phyloP scores from a whole-genome alignment of 768 basidiomycete genomes.

The Lyophyllum decastes region DNA sequence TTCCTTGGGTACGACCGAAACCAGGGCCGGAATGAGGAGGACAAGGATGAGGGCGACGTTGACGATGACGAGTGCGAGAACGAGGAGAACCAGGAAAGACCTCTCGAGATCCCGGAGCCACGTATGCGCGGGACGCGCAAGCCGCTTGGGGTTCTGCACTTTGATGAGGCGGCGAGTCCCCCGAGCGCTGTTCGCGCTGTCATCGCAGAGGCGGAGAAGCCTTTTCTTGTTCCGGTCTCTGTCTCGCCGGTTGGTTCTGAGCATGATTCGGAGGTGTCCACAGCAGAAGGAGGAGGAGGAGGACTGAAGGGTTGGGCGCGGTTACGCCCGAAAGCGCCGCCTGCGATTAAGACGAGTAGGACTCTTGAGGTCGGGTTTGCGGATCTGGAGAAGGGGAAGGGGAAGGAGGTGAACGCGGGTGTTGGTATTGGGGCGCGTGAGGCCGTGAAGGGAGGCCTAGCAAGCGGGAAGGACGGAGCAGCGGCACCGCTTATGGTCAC shows the following conservation, averaged over 20 bases:
- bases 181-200: background rate
- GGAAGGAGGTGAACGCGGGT: background rate
- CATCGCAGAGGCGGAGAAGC: background rate
- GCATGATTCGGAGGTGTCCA: background rate
- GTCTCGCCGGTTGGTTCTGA: background rate
- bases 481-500: background rate
- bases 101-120: background rate
- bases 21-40: background rate
- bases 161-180: background rate
- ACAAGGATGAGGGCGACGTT: background rate
- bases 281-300: background rate
- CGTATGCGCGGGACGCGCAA: background rate
- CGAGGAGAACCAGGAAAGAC: background rate
- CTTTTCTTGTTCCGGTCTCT: background rate
- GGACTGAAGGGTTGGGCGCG: slow-evolving; percentile 5
- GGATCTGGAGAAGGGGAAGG: background rate
- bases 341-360: background rate
- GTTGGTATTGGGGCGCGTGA: no score
- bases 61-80: background rate
- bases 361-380: background rate
- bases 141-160: slow-evolving; percentile 2
- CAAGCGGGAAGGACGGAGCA: no score
- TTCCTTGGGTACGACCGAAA: background rate
- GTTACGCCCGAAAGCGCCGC: slow-evolving; percentile 2
- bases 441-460: no score